Evolutionary conservation across 23 red algal species (phyloP).

Genomic region (Chondrus crispus): DNA sequence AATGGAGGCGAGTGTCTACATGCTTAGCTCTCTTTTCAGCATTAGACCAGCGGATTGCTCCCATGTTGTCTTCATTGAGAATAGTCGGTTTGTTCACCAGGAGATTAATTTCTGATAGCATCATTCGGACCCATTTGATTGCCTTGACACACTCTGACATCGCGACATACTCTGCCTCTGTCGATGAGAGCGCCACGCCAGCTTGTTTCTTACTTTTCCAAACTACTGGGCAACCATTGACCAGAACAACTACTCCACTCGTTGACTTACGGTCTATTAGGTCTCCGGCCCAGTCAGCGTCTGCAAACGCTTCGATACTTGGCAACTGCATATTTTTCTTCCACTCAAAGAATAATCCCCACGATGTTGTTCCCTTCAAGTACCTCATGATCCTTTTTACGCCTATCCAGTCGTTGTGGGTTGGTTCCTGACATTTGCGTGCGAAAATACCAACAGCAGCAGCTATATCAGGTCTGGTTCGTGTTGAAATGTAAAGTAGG

Average conservation of each 20-base stretch:
- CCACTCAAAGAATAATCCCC: too few relatives aligned
- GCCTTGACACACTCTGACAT: neutral
- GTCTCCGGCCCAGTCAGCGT: neutral
- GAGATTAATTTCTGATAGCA: neutral
- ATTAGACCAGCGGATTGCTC: neutral
- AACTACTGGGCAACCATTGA: neutral
- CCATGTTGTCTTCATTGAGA: neutral
- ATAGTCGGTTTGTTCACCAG: neutral
- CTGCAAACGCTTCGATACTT: neutral
- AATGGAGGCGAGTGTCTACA: slow-evolving; percentile 5
- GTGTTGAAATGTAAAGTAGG: slow-evolving; percentile 7
- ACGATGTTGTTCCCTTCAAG: slow-evolving; percentile 14
- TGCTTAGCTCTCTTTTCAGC: neutral
- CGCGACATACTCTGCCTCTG: neutral
- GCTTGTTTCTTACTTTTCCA: slow-evolving; percentile 5
- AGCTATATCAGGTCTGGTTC: slow-evolving; percentile 22
- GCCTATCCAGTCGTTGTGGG: neutral
- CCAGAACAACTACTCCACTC: neutral
- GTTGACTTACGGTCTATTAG: neutral
- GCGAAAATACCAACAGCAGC: neutral
- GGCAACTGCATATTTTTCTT: neutral
- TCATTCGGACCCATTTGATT: neutral
- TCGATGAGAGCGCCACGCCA: neutral
- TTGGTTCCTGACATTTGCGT: neutral
- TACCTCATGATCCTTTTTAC: slow-evolving; percentile 26